A percentile compares a stretch with the other conserved stretches of the same genome.
These are phyloP conservation scores for Jimgerdemannia lactiflua DNA, from an alignment of 192 early-diverging fungal genomes.

Conservation along the genomic window DNA sequence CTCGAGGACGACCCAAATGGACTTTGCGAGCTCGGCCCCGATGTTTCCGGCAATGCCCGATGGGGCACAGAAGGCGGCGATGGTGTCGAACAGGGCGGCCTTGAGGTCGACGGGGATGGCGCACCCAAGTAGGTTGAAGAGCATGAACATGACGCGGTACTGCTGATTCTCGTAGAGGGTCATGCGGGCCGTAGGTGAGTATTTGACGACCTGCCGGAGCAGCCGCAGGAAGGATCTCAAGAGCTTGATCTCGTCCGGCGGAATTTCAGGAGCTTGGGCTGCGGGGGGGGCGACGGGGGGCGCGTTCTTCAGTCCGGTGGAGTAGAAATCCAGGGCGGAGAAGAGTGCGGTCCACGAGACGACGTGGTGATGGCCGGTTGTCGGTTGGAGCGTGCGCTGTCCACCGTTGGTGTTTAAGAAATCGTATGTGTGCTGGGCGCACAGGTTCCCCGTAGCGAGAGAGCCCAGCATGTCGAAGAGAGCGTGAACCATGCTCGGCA, in stretches of 20 bases:
- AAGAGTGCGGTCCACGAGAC: not conserved
- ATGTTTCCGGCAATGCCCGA: constrained; percentile 35
- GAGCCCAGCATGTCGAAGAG: constrained; percentile 1
- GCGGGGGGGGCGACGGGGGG: not conserved
- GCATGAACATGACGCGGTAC: constrained; percentile 60
- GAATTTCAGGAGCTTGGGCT: constrained; percentile 28
- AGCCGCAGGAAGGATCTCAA: constrained; percentile 77
- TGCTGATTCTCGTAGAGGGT: constrained; percentile 68
- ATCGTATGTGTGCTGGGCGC: not conserved
- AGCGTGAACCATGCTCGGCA: not conserved
- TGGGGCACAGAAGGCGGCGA: constrained; percentile 80
- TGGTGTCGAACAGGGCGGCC: constrained; percentile 72
- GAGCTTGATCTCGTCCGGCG: constrained; percentile 67
- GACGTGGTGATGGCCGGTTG: not conserved
- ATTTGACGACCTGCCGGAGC: constrained; percentile 70
- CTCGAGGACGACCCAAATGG: constrained; percentile 83
- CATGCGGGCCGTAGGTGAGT: constrained; percentile 67
- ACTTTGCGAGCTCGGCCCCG: constrained; percentile 49
- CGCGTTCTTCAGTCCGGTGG: not conserved
- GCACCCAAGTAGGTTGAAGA: constrained; percentile 83
- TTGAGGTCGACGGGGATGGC: constrained; percentile 77
- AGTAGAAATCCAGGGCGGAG: not conserved
- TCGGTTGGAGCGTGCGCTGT: not conserved
- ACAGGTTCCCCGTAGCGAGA: not conserved
- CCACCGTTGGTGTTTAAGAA: constrained; percentile 1